These are phyloP conservation scores for Benincasa hispida DNA, from an alignment of 306 rosid species.

Conservation along the genomic window DNA sequence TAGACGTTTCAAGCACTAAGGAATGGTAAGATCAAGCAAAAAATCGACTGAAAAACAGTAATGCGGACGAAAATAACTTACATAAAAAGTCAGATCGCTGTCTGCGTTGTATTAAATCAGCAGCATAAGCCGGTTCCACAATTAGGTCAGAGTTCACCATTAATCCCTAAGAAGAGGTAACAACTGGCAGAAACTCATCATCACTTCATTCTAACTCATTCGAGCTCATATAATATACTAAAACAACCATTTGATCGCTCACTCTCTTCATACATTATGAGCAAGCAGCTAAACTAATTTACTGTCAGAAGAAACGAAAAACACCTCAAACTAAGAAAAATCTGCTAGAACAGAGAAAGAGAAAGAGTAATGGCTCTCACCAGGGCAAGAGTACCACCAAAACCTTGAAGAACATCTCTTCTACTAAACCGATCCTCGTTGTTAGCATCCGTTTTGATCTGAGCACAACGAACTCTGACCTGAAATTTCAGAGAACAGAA, in stretches of 20 bases:
- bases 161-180: conserved; percentile 54
- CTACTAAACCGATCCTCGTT: conserved; percentile 28
- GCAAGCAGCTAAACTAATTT: neutral
- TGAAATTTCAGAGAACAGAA: neutral
- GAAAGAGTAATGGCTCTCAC: conserved; percentile 33
- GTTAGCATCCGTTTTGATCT: conserved; percentile 21
- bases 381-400: conserved; percentile 51
- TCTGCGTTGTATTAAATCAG: conserved; percentile 77
- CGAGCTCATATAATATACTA: neutral
- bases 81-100: conserved; percentile 84
- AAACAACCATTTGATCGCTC: neutral
- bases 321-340: neutral
- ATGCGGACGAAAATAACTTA: conserved; percentile 20
- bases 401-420: conserved; percentile 46
- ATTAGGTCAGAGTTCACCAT: conserved; percentile 40
- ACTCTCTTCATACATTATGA: neutral
- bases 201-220: conserved; percentile 37
- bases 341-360: neutral
- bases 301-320: neutral
- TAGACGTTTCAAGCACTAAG: neutral
- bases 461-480: conserved; percentile 48
- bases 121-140: conserved; percentile 58
- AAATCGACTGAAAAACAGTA: neutral
- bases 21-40: neutral
- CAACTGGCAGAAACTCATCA: conserved; percentile 67